Base-by-base conservation (phyloP, 2,329 filamentous ascomycete species). In the Sphaerulina vaccinii region DNA sequence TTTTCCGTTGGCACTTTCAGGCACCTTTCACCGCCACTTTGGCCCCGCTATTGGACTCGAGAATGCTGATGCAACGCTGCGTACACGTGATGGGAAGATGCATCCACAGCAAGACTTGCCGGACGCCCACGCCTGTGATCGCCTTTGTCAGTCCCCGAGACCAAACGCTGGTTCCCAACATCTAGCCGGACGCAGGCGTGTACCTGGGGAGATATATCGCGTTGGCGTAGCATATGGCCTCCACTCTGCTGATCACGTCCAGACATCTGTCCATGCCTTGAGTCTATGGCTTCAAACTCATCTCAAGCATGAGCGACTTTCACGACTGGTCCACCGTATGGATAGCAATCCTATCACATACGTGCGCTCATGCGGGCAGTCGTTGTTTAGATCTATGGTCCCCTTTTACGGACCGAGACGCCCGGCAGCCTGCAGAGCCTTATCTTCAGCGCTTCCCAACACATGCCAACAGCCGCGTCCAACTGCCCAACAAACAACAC, bases 11-110 rank as follows among this genome's bases (percentile, higher is more conserved):
- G 60, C 61, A 62, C 52, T 49, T 19, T 51, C 57, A 58, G 61
- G 58, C 58, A 55, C 35, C 57, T 43, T 51, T 65, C 61, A 65
- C 62, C 62, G 62, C 62, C 61, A 59, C 55, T 62, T 60, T 53
- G 51, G 54, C 61, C 57, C 60, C 62, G 48, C 56, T 38, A 16
- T 35, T 16, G 33, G 23, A 45, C 43, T 54, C 50, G 47, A 48
- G 15, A 9, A 32, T 36, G 21, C 44, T 43, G 22, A 35, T 42
- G 41, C 49, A 39, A 35, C 38, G 16, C 10, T 43, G 24, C 32
- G 16, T 19, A 22, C 55, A 51, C 49, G 51, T 54, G 50, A 56
- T 23, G 44, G 40, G 23, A 15, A 38, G 23, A 33, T 15, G 9
- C 35, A 21, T 37, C 11, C 32, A 46, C 37, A 52, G 54, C 55